Percentiles rank a stretch among this genome's conserved stretches.
Evolutionary conservation across 1,284 basidiomycete genomes (phyloP).

Genomic region (Boletus holoroseus): DNA sequence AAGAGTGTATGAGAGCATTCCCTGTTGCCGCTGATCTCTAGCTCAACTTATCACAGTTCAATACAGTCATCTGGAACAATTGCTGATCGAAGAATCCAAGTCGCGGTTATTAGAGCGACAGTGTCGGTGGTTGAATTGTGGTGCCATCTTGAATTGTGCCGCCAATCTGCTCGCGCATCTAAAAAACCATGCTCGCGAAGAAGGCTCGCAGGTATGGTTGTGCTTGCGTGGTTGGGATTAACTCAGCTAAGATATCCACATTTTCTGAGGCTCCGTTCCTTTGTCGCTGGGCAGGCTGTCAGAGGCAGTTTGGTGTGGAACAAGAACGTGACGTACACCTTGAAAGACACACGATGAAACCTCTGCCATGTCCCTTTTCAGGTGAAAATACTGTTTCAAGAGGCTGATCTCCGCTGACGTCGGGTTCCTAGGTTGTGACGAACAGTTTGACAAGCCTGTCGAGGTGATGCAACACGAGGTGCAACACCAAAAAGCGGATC

Average conservation of each 20-base stretch:
- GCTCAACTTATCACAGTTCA: slow-evolving; percentile 38
- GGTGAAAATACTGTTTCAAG: slow-evolving; percentile 14
- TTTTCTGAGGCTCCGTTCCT: slow-evolving; percentile 17
- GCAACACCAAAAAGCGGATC: slow-evolving; percentile 30
- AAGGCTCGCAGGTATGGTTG: slow-evolving; percentile 31
- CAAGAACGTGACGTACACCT: slow-evolving; percentile 23
- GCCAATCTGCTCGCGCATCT: slow-evolving; percentile 49
- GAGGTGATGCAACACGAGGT: slow-evolving; percentile 31
- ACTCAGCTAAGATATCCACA: not conserved
- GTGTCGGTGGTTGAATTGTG: slow-evolving; percentile 60
- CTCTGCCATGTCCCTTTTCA: slow-evolving; percentile 32
- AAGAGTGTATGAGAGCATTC: slow-evolving; percentile 32
- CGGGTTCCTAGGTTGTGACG: slow-evolving; percentile 21
- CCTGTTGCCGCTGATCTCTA: slow-evolving; percentile 20
- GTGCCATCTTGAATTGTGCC: slow-evolving; percentile 48
- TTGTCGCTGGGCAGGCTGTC: slow-evolving; percentile 29
- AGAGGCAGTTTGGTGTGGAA: slow-evolving; percentile 15
- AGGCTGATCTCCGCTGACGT: slow-evolving; percentile 5
- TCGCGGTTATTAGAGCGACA: slow-evolving; percentile 42
- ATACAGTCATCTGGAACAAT: slow-evolving; percentile 35
- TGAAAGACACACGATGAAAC: slow-evolving; percentile 23
- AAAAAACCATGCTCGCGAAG: slow-evolving; percentile 40
- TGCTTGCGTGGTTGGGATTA: not conserved
- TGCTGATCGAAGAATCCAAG: slow-evolving; percentile 42
- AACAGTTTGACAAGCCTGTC: slow-evolving; percentile 25